Conservation (phyloP, 768 basidiomycete genomes). For the Rubroboletus pulcherrimus region DNA sequence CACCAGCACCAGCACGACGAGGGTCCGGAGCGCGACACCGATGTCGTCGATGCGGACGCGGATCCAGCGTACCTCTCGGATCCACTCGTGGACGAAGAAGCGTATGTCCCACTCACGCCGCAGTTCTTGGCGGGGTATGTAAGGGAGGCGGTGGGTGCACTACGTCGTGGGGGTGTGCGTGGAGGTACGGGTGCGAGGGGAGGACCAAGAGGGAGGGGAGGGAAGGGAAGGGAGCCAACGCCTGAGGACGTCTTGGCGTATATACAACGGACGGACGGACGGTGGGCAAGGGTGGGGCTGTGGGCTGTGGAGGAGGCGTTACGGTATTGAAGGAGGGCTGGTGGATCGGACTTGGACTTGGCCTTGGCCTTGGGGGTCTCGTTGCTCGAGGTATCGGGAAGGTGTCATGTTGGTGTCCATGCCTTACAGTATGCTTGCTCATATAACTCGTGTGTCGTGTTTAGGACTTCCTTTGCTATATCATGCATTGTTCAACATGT, state of each 20-base stretch:
- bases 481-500: no score
- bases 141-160: conserved; percentile 39
- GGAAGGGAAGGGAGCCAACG: conserved; percentile 19
- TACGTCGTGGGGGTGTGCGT: conserved; percentile 21
- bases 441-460: background rate
- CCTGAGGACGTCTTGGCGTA: conserved; percentile 45
- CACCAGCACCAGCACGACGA: background rate
- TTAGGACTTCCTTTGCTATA: no score
- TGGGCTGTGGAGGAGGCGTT: conserved; percentile 66
- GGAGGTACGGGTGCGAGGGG: conserved; percentile 12
- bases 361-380: background rate
- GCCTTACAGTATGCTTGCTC: background rate
- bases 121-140: conserved; percentile 47
- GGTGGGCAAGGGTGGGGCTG: conserved; percentile 61
- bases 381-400: background rate
- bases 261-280: conserved; percentile 50
- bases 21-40: background rate
- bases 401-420: background rate
- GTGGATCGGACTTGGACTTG: background rate
- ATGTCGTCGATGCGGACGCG: conserved; percentile 37
- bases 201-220: background rate
- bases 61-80: conserved; percentile 53
- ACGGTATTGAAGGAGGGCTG: conserved; percentile 24
- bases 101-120: conserved; percentile 61
- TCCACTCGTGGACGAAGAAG: conserved; percentile 50